Base-by-base conservation (phyloP, 148 eudicot species). In the Fagopyrum tataricum region DNA sequence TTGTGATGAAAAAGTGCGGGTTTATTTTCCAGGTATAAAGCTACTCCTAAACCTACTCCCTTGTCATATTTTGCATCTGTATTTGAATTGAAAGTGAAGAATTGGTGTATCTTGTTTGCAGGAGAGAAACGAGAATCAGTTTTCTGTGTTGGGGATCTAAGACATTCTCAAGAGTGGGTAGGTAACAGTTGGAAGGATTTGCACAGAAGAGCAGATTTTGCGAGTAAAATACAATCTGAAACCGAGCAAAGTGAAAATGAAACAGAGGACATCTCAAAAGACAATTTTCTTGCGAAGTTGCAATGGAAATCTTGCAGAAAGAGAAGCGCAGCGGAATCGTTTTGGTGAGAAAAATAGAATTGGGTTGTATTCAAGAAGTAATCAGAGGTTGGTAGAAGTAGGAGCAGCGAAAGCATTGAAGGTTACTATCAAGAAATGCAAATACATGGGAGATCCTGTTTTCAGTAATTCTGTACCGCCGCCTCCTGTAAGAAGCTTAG, bases 111-210 rank as follows among this genome's bases (percentile, higher is more conserved):
- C 7, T 70, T 69, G 18, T 48, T 62, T 20, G 15, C 85, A 92
- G 96, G 89, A 58, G 95, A 94, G 83, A 89, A 88, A 77, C 79
- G 12, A 44, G 85, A 82, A 49, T 53, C 77, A 17, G 66, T 75
- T 39, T 85, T 89, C 51, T 26, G 71, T 67, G 59, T 13, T 49
- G 44, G 76, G 43, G 86, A 88, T 58, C 66, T 94, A 70, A 88
- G 98, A 76, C 85, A 71, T 78, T 91, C 98, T 17, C 87, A 80
- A 72, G 98, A 94, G 75, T 94, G 98, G 98, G 12, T 89, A 13
- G 89, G 80, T 13, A 77, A 70, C 77, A 68, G 76, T 20, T 94
- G 98, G 98, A 84, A 79, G 76, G 76, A 76, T 73, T 37, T 89
- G 15, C 80, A 82, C 70, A 87, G 62, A 41, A 82, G 86, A 72